A percentile compares a stretch with the other conserved stretches of the same genome.
These are phyloP conservation scores for Talaromyces thailandensis DNA, from an alignment of 495 filamentous ascomycete species.

Conservation along the genomic window DNA sequence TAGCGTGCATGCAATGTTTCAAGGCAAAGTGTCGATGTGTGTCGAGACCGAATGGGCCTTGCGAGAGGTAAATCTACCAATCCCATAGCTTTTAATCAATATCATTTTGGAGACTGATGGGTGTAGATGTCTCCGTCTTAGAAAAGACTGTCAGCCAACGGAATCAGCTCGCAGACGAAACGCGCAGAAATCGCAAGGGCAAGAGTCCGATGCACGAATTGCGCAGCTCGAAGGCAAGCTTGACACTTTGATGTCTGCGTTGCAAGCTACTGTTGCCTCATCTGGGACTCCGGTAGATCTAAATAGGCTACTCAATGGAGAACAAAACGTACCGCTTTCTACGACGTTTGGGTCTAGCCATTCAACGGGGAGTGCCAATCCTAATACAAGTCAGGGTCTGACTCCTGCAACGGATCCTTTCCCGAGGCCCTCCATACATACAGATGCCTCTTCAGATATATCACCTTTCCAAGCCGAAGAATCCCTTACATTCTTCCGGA, in stretches of 20 bases:
- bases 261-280: constrained; percentile 13
- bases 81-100: background rate
- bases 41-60: constrained; percentile 10
- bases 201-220: constrained; percentile 35
- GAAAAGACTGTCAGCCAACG: constrained; percentile 28
- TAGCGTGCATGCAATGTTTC: constrained; percentile 20
- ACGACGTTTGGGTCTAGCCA: background rate
- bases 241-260: constrained; percentile 15
- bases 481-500: constrained; percentile 27
- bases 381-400: background rate
- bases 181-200: constrained; percentile 10
- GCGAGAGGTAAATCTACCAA: constrained; percentile 13
- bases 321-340: background rate
- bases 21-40: constrained; percentile 26
- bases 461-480: constrained; percentile 25
- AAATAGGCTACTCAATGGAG: background rate
- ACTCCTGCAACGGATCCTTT: background rate
- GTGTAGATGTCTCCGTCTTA: constrained; percentile 35
- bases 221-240: constrained; percentile 33
- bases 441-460: background rate
- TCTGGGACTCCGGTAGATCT: background rate
- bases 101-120: constrained; percentile 7
- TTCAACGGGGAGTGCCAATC: background rate
- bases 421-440: background rate
- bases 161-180: constrained; percentile 22